phyloP scores from a whole-genome alignment of 2,329 filamentous ascomycete species.

The Botrytis paeoniae region DNA sequence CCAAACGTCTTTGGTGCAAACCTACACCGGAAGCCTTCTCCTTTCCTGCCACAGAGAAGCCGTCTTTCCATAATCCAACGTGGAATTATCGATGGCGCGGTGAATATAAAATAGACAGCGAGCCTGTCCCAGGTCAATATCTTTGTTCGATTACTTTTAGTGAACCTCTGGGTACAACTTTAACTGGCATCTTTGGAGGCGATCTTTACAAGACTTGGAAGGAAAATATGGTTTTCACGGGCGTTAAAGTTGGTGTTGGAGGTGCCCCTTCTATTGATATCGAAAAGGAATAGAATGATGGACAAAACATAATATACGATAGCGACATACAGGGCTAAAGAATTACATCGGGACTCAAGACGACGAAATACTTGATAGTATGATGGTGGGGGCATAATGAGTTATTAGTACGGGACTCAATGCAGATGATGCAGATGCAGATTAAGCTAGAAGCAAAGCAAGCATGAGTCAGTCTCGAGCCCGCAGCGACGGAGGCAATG shows the following conservation, averaged over 20 bases:
- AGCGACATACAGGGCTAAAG: background rate
- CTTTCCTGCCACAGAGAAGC: background rate
- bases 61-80: background rate
- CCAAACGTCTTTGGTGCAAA: too few species aligned
- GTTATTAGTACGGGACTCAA: background rate
- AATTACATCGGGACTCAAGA: background rate
- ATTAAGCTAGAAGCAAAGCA: background rate
- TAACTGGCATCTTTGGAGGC: background rate
- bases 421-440: background rate
- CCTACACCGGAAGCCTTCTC: background rate
- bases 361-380: background rate
- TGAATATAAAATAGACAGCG: background rate
- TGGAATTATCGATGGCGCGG: background rate
- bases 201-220: background rate
- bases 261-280: background rate
- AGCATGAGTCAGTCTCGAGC: background rate
- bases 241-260: background rate
- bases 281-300: background rate
- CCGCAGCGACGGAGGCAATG: background rate
- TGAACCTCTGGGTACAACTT: background rate
- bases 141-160: background rate
- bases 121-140: background rate
- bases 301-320: background rate
- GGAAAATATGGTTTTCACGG: background rate
- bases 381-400: background rate